Conservation (phyloP, 805 yeast genomes). For the Ogataea populi-albae region DNA sequence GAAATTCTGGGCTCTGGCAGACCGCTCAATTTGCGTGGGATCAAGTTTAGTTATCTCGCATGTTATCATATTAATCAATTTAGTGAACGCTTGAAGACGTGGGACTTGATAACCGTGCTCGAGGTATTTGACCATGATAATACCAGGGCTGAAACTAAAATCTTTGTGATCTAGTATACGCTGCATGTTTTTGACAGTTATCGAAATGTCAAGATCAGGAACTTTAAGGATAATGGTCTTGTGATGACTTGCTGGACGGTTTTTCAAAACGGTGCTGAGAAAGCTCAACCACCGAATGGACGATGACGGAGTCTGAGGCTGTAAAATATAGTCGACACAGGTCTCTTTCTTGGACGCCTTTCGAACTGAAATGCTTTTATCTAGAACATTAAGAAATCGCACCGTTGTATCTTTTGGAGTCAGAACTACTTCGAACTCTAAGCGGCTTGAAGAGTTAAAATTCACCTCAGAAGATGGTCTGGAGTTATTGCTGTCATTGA, state of each 20-base stretch:
- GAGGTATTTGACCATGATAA: conserved; percentile 3
- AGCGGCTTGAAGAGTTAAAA: conserved; percentile 5
- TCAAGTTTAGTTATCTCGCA: conserved; percentile 19
- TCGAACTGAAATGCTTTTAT: conserved; percentile 62
- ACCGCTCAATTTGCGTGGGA: conserved; percentile 3
- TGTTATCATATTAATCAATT: conserved; percentile 38
- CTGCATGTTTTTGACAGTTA: conserved; percentile 36
- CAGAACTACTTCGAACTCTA: conserved; percentile 20
- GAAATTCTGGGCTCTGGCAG: conserved; percentile 13
- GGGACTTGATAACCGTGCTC: conserved; percentile 26
- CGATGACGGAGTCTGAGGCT: conserved; percentile 49
- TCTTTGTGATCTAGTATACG: conserved; percentile 1
- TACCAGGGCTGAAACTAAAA: not conserved
- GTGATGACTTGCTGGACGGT: conserved; percentile 6
- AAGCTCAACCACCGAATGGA: conserved; percentile 66
- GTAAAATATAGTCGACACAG: conserved; percentile 45
- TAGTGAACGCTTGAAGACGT: conserved; percentile 33
- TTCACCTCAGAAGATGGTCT: conserved; percentile 1
- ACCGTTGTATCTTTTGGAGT: conserved; percentile 34
- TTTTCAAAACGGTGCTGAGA: conserved; percentile 46
- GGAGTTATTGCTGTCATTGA: conserved; percentile 6
- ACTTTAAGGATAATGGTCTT: conserved; percentile 34
- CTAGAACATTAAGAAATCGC: conserved; percentile 60
- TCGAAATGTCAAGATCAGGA: conserved; percentile 43
- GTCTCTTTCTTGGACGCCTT: conserved; percentile 17